Evolutionary conservation across 768 basidiomycete species (phyloP).

Genomic region (Gymnopilus dilepis): DNA sequence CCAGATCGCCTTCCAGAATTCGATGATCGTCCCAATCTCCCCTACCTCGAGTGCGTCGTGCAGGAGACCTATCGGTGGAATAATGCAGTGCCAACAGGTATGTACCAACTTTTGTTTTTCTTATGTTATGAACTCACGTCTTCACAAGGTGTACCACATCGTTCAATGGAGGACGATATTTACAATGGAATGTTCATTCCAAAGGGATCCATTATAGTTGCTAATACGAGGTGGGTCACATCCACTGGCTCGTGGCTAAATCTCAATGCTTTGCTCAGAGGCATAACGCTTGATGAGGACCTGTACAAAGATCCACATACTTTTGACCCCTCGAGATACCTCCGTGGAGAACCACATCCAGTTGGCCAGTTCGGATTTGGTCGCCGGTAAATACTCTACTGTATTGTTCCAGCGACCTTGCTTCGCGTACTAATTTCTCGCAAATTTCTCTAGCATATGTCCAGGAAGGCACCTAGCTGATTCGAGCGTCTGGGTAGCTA

Average conservation of each 20-base stretch:
- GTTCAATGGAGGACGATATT: constrained; percentile 8
- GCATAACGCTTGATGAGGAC: constrained; percentile 12
- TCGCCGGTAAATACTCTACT: constrained; percentile 23
- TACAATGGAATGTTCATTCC: constrained; percentile 18
- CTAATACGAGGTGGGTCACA: background rate
- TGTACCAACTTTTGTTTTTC: background rate
- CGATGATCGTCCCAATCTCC: background rate
- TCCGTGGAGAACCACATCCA: constrained; percentile 33
- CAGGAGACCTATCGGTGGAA: constrained; percentile 7
- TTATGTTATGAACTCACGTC: too few relatives aligned
- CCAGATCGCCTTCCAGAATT: constrained; percentile 16
- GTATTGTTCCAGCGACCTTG: background rate
- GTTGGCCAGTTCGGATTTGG: constrained; percentile 34
- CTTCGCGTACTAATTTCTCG: background rate
- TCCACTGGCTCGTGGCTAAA: background rate
- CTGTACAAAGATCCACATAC: constrained; percentile 29
- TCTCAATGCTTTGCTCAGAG: background rate
- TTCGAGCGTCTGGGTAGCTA: constrained; percentile 40
- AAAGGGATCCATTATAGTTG: constrained; percentile 1
- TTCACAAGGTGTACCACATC: constrained; percentile 8
- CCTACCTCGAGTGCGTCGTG: background rate
- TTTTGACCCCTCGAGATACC: constrained; percentile 33
- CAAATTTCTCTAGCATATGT: constrained; percentile 30
- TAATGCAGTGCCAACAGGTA: background rate
- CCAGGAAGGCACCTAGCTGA: constrained; percentile 50